These are phyloP conservation scores for Pythium phragmiticola DNA, from an alignment of 352 stramenopile species.

Conservation along the genomic window DNA sequence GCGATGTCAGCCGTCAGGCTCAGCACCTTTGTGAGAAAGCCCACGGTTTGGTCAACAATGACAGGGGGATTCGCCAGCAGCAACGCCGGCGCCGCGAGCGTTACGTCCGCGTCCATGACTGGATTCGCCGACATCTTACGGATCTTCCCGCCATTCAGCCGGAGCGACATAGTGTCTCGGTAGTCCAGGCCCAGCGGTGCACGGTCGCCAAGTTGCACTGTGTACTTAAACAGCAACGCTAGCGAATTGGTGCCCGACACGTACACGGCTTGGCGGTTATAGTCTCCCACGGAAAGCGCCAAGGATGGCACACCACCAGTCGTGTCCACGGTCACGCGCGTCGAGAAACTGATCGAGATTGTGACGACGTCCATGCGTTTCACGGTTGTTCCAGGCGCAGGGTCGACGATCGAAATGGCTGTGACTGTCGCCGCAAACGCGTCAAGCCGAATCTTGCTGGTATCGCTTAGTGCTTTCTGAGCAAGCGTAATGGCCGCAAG, in stretches of 20 bases:
- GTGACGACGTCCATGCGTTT: constrained; percentile 40
- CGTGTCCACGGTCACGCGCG: constrained; percentile 51
- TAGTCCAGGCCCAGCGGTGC: constrained; percentile 54
- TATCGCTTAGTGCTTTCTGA: constrained; percentile 45
- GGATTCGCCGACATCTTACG: constrained; percentile 45
- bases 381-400: constrained; percentile 39
- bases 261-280: constrained; percentile 67
- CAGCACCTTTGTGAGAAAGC: constrained; percentile 43
- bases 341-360: constrained; percentile 68
- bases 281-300: constrained; percentile 50
- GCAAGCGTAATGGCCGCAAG: constrained; percentile 36
- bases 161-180: constrained; percentile 38
- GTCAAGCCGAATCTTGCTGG: constrained; percentile 55
- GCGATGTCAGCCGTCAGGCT: constrained; percentile 46
- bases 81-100: constrained; percentile 39
- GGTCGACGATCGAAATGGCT: constrained; percentile 35
- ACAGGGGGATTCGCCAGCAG: constrained; percentile 45
- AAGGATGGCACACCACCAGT: constrained; percentile 56
- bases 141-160: constrained; percentile 66
- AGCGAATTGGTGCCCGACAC: constrained; percentile 47
- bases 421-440: constrained; percentile 45
- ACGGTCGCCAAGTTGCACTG: constrained; percentile 56
- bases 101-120: constrained; percentile 56
- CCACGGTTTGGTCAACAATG: constrained; percentile 44
- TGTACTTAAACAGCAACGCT: constrained; percentile 65